Evolutionary conservation across 768 basidiomycete species (phyloP).

Genomic region (Boletus rufocinnamomeus): DNA sequence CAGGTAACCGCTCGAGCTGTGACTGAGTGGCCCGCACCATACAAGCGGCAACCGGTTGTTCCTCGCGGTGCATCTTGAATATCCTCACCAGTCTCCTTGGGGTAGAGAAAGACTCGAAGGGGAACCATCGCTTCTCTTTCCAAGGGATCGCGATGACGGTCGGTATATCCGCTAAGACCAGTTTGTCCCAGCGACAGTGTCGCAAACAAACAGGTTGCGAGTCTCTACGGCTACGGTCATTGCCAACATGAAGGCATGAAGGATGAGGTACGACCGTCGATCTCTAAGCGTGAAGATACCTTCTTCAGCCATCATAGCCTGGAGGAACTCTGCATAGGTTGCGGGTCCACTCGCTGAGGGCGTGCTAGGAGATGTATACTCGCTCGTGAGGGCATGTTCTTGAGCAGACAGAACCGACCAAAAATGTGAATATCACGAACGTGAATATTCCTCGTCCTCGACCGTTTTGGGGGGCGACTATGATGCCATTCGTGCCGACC

Average conservation of each 20-base stretch:
- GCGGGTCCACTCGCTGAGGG: conserved; percentile 19
- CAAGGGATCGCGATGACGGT: not conserved
- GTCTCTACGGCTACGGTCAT: not conserved
- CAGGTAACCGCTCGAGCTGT: no score
- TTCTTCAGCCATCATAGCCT: conserved; percentile 28
- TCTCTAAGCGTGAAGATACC: not conserved
- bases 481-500: no score
- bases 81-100: no score
- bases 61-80: no score
- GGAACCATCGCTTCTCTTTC: not conserved
- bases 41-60: no score
- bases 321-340: conserved; percentile 32
- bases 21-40: no score
- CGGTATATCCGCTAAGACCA: not conserved
- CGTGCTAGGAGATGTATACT: conserved; percentile 30
- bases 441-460: conserved; percentile 37
- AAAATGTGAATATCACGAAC: conserved; percentile 24
- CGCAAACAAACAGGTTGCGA: not conserved
- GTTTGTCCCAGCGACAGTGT: no score
- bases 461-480: conserved; percentile 3
- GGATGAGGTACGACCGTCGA: not conserved
- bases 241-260: not conserved
- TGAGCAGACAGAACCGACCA: not conserved
- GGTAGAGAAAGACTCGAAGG: not conserved
- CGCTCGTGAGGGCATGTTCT: conserved; percentile 22